A percentile compares a stretch with the other conserved stretches of the same genome.
phyloP scores from a whole-genome alignment of 2,329 filamentous ascomycete species.

The Botrytis elliptica region DNA sequence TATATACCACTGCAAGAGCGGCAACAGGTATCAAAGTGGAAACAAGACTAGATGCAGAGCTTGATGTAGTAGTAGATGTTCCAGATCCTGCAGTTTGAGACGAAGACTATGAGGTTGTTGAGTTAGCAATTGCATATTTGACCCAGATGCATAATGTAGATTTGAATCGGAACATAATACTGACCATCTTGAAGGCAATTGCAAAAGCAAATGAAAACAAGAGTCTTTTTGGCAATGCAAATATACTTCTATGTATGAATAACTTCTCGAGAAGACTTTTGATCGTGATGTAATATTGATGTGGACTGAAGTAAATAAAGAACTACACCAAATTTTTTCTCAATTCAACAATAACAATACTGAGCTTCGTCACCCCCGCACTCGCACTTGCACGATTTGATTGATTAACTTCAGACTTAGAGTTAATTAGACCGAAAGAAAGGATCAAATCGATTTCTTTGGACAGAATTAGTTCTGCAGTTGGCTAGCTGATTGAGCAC shows the following conservation, averaged over 20 bases:
- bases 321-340: not conserved
- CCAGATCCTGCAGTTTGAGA: not conserved
- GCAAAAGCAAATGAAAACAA: not conserved
- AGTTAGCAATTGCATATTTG: not conserved
- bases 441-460: not conserved
- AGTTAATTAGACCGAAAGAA: not conserved
- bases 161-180: not conserved
- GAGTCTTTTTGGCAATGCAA: not conserved
- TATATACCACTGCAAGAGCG: slow-evolving; percentile 44
- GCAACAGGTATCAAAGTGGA: slow-evolving; percentile 49
- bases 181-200: not conserved
- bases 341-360: not conserved
- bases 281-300: not conserved
- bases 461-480: not conserved
- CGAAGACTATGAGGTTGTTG: not conserved
- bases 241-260: not conserved
- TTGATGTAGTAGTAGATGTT: slow-evolving; percentile 19
- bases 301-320: not conserved
- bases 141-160: not conserved
- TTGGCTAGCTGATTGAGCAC: not conserved
- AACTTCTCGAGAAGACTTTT: not conserved
- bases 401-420: not conserved
- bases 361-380: not conserved
- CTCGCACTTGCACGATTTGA: slow-evolving; percentile 1
- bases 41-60: slow-evolving; percentile 43